phyloP scores from a whole-genome alignment of 2,329 filamentous ascomycete species.

The Arachnomyces sp. region DNA sequence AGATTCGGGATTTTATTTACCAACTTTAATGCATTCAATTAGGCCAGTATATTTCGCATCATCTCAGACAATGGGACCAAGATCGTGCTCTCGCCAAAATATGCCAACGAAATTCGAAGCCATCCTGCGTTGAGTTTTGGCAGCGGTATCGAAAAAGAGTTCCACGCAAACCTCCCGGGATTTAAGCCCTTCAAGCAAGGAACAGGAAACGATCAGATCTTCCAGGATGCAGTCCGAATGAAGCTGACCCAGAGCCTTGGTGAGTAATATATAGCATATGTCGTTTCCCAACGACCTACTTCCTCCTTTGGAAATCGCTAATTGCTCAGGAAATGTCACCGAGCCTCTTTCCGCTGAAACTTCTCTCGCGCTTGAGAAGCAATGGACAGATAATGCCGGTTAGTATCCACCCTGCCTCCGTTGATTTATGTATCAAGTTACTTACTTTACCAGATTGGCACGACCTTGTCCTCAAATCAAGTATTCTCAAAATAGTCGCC shows the following conservation, averaged over 20 bases:
- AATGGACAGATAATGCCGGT: constrained; percentile 11
- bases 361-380: constrained; percentile 5
- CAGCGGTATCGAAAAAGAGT: constrained; percentile 8
- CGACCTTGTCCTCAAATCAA: constrained; percentile 9
- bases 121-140: constrained; percentile 14
- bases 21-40: constrained; percentile 12
- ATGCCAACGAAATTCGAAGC: constrained; percentile 19
- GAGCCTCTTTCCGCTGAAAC: constrained; percentile 10
- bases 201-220: constrained; percentile 7
- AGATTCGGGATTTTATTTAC: constrained; percentile 7
- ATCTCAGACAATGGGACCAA: constrained; percentile 15
- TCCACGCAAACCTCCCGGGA: constrained; percentile 7
- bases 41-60: constrained; percentile 12
- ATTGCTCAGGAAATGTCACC: constrained; percentile 11
- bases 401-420: constrained; percentile 1
- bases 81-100: constrained; percentile 15
- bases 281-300: not conserved
- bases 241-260: constrained; percentile 19
- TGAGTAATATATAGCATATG: no score
- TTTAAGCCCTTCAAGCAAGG: constrained; percentile 10
- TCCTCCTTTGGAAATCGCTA: not conserved
- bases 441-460: constrained; percentile 12
- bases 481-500: constrained; percentile 12
- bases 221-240: constrained; percentile 15
- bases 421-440: no score